A percentile compares a stretch with the other conserved stretches of the same genome.
Evolutionary conservation across 1,139 yeast species (phyloP).

Genomic region (Meyerozyma sp.): DNA sequence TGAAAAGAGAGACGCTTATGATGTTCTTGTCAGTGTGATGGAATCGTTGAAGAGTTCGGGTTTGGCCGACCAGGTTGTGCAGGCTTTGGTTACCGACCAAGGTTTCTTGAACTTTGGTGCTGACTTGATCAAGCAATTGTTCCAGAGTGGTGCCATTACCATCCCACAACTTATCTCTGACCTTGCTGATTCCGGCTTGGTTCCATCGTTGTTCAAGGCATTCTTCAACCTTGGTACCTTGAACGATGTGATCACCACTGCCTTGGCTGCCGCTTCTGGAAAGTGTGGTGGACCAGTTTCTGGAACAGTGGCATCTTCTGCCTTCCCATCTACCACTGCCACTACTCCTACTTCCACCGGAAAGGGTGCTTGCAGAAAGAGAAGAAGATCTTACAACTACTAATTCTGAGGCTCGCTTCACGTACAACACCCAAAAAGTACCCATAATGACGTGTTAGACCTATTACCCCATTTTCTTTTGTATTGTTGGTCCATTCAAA

Average conservation of each 20-base stretch:
- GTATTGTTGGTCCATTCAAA: constrained; percentile 1
- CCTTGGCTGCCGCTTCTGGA: constrained; percentile 43
- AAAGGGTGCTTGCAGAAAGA: constrained; percentile 17
- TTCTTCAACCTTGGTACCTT: constrained; percentile 39
- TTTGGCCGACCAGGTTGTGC: constrained; percentile 37
- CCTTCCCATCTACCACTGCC: constrained; percentile 12
- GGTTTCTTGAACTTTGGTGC: constrained; percentile 40
- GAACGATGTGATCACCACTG: constrained; percentile 36
- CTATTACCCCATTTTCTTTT: constrained; percentile 1
- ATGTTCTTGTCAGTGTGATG: constrained; percentile 32
- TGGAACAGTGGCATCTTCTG: constrained; percentile 17
- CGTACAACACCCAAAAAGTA: not conserved
- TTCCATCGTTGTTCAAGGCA: constrained; percentile 32
- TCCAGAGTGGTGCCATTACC: constrained; percentile 26
- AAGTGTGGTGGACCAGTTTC: constrained; percentile 32
- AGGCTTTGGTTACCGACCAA: constrained; percentile 35
- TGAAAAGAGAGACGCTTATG: constrained; percentile 14
- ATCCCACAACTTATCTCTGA: constrained; percentile 25
- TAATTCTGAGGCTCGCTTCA: not conserved
- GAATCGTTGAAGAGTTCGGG: constrained; percentile 44
- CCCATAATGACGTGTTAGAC: not conserved
- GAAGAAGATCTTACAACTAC: constrained; percentile 26
- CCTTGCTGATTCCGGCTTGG: constrained; percentile 33
- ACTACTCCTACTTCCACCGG: constrained; percentile 12
- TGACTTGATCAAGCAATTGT: constrained; percentile 27